Evolutionary conservation across 2,329 filamentous ascomycete species (phyloP).

Genomic region (Curvularia eragrostidis): DNA sequence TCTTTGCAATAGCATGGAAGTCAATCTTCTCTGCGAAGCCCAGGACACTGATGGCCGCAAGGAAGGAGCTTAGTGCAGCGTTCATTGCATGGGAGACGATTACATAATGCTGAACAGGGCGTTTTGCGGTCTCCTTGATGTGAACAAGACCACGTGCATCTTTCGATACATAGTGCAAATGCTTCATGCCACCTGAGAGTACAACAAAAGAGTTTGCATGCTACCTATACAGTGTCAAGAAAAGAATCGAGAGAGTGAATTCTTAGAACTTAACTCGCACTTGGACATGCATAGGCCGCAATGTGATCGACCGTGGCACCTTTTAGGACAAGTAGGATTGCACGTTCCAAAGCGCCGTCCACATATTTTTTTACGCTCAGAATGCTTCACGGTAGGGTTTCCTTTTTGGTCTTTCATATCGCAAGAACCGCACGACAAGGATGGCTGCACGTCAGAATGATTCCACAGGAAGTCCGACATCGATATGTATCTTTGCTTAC

Average conservation of each 20-base stretch:
- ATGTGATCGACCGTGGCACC: slow-evolving; percentile 36
- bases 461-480: too few relatives aligned
- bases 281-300: slow-evolving; percentile 31
- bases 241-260: too few relatives aligned
- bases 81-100: slow-evolving; percentile 39
- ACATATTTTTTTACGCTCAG: slow-evolving; percentile 31
- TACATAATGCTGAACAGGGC: slow-evolving; percentile 46
- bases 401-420: slow-evolving; percentile 45
- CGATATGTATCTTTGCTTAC: slow-evolving; percentile 49
- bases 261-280: slow-evolving; percentile 31
- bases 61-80: slow-evolving; percentile 35
- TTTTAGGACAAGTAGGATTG: slow-evolving; percentile 34
- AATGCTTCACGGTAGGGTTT: slow-evolving; percentile 28
- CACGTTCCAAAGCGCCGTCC: slow-evolving; percentile 39
- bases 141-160: slow-evolving; percentile 45
- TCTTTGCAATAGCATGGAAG: slow-evolving; percentile 31
- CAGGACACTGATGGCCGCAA: slow-evolving; percentile 45
- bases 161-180: slow-evolving; percentile 43
- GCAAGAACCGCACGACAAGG: slow-evolving; percentile 63
- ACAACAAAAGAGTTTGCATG: slow-evolving; percentile 40
- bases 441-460: slow-evolving; percentile 69
- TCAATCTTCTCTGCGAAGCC: slow-evolving; percentile 42
- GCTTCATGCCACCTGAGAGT: slow-evolving; percentile 39
- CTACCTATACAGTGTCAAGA: slow-evolving; percentile 24
- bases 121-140: slow-evolving; percentile 45